Percentiles rank a stretch among this genome's conserved stretches.
These are phyloP conservation scores for Pestalotiopsis sp. DNA, from an alignment of 2,329 filamentous ascomycete species.

Conservation along the genomic window DNA sequence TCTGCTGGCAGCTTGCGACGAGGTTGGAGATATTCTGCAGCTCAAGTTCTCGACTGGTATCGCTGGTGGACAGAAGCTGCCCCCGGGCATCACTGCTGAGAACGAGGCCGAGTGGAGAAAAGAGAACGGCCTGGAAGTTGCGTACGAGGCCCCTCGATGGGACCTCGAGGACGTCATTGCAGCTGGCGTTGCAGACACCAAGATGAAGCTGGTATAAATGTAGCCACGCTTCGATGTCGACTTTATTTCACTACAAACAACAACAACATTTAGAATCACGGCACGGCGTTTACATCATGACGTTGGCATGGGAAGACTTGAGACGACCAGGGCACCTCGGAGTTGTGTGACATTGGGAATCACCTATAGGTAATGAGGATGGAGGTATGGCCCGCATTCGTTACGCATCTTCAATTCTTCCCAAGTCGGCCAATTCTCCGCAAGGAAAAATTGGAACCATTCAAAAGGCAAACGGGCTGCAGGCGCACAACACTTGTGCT, in stretches of 20 bases:
- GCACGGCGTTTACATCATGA: conserved; percentile 25
- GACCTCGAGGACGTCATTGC: conserved; percentile 79
- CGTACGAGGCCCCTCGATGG: conserved; percentile 81
- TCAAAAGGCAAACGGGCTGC: conserved; percentile 6
- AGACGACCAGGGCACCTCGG: conserved; percentile 31
- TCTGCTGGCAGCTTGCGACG: conserved; percentile 84
- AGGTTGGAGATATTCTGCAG: conserved; percentile 89
- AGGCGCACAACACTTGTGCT: not conserved
- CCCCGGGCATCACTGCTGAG: conserved; percentile 70
- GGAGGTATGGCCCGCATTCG: conserved; percentile 17
- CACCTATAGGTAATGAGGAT: conserved; percentile 22
- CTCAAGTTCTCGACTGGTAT: conserved; percentile 97
- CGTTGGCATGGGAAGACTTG: conserved; percentile 20
- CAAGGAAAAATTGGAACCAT: conserved; percentile 1
- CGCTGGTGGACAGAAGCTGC: conserved; percentile 82
- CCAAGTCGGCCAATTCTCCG: conserved; percentile 11
- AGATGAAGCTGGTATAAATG: conserved; percentile 66
- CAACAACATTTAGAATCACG: conserved; percentile 19
- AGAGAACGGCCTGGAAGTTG: conserved; percentile 67
- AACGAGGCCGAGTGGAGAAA: conserved; percentile 71
- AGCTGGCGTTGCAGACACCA: conserved; percentile 74
- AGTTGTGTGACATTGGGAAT: conserved; percentile 28
- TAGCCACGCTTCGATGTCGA: conserved; percentile 10
- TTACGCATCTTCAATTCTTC: conserved; percentile 18
- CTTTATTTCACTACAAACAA: not conserved